Base-by-base conservation (phyloP, 73 alveolate genomes). In the Loxodes magnus region DNA sequence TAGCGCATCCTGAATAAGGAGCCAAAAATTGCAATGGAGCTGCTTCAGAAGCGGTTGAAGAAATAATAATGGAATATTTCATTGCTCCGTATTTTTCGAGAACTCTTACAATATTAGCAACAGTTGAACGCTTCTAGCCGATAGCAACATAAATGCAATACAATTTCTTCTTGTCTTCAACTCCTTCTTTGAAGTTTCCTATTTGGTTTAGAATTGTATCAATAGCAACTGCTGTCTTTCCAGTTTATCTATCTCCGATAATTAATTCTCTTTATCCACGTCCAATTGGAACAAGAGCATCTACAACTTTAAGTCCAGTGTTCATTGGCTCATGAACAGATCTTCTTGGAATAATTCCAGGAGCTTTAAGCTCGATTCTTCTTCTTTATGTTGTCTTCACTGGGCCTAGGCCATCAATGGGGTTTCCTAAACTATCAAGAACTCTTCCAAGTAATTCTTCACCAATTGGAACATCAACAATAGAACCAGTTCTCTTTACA, bases 11-110 rank as follows among this genome's bases (percentile, higher is more conserved):
- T 6, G 95, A 66, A 74, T 89, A 89, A 9, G 98, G 98, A 22
- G 98, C 96, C 16, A 64, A 48, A 42, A 64, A 64, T 41, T 64
- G 77, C 52, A 63, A 2, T 6, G 92, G 82, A 37, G 96, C 91
- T 31, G 93, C 98, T 57, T 89, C 98, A 4, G 98, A 89, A 34
- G 98, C 98, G 14, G 96, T 85, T 35, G 98, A 92, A 19, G 95
- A 89, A 44, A 89, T 91, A 37, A 89, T 82, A 26, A 81, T 81
- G 60, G 98, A 56, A 82, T 84, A 84, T 54, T 82, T 73, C 80
- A 84, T 63, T 51, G 93, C 80, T 22, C 74, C 96, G 80, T 31
- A 9, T 9, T 31, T 31, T 9, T 9, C 9, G 41, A 31, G 41
- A 31, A 31, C 41, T 9, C 41, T 9, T 58, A 85, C 90, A 62